Evolutionary conservation across 345 rosid species (phyloP), one percentile per base, ranked within the genome.

Genomic region (Eucalyptus erythrocorys): DNA sequence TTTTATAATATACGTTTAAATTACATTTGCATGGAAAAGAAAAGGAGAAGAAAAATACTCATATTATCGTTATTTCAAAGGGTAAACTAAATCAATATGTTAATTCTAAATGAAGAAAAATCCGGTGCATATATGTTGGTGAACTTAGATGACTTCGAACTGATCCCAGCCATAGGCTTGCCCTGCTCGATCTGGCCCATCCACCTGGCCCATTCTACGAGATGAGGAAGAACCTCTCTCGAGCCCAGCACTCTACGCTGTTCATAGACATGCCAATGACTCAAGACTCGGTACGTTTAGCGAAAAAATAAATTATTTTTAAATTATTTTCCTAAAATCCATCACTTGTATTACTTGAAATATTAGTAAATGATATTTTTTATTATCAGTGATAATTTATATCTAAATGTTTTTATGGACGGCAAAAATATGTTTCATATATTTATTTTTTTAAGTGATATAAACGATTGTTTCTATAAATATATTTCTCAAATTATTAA

Each of bases 401-500:
- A 66, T 32, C 11, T 15, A 8, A 15, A 16, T 15, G 15, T 32
- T 66, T 15, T 34, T 16, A 8, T 66, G 10, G 21, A 66, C 22
- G 8, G 4, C 16, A n/a, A 32, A 13, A 66, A n/a, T 32, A 66
- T 4, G 32, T 66, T 32, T 15, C 6, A 16, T n/a, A 8, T 1
- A 32, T 32, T 7, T 15, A 8, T 66, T 16, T 59, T 12, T 12
- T 4, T 16, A 16, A 66, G 6, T 3, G 3, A 32, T 66, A 66
- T 6, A 66, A 4, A 1, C 3, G 0, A 30, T 7, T 3, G 4
- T 7, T 30, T 64, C 16, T 64, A n/a, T 30, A 4, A 16, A 64
- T 15, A 66, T 32, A 32, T 66, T 32, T 66, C 17, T 32, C 1
- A 66, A 32, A 66, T 68, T 32, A 34, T 68, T 34, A 16, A 16